Evolutionary conservation across 352 stramenopile species (phyloP), one percentile per base, ranked within the genome.

Genomic region (Phytopythium helicoides): DNA sequence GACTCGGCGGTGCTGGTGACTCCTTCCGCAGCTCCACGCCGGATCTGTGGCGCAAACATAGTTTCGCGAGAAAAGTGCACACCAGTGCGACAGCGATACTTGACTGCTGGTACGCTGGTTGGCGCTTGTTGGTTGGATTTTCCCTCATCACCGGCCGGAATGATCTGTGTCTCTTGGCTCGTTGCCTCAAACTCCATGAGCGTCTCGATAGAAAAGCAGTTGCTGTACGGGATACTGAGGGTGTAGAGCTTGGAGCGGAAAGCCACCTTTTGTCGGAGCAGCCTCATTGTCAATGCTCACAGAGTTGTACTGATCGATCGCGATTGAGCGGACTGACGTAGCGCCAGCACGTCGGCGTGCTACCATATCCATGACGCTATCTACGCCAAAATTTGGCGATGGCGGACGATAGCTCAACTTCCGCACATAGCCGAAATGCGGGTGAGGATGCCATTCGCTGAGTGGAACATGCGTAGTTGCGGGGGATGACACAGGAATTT

Each of bases 171-270:
- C 11, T 71, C 63, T 4, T 48, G 51, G 11, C 59, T 62, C 5
- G 60, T 48, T 38, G 83, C 65, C 28, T 80, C 58, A 8, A 76
- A 55, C 41, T 88, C 75, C 22, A 86, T 61, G 16, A 83, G 47
- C 6, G 70, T 71, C 54, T 88, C 77, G 31, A 86, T 65, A 2
- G 77, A 88, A 33, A 85, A 84, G 37, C 70, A 79, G 49, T 88
- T 86, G 62, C 73, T 86, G 42, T 73, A 77, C 0, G 75, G 77
- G 22, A 85, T 76, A 39, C 75, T 82, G 35, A 86, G 68, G 7
- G 70, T 81, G 59, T 81, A 88, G 12, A 85, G 64, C 66, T 88
- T 88, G 42, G 60, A 76, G 7, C 68, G 72, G 47, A 86, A 70
- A 16, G 60, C 58, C 11, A 60, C 65, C 40, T 74, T 81, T 7